These are phyloP conservation scores for Entomophthora muscae DNA, from an alignment of 371 early-diverging fungal species.

Conservation along the genomic window DNA sequence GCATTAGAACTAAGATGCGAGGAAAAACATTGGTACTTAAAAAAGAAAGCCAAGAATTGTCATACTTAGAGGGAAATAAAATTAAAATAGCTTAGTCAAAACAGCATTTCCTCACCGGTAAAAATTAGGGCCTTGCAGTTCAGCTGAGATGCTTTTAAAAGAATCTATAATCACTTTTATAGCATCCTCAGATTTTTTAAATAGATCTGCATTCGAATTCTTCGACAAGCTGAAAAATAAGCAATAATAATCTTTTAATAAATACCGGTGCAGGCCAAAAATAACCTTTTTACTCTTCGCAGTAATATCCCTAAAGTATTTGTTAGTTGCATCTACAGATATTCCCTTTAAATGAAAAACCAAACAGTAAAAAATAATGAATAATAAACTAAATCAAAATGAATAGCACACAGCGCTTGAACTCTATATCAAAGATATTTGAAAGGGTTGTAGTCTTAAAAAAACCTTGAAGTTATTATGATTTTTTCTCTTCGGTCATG, in stretches of 20 bases:
- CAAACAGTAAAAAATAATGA: too few species aligned
- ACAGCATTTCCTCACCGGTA: not conserved
- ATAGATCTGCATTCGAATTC: not conserved
- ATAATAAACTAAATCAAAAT: too few species aligned
- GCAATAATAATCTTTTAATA: not conserved
- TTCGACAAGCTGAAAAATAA: not conserved
- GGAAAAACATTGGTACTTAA: too few species aligned
- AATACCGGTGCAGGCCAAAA: not conserved
- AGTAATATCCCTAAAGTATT: not conserved
- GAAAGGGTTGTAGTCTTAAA: too few species aligned
- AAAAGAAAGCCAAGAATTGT: too few species aligned
- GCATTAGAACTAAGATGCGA: too few species aligned
- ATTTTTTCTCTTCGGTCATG: not conserved
- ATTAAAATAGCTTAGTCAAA: too few species aligned
- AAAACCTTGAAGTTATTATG: not conserved
- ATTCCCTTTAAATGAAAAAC: too few species aligned
- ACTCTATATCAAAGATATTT: too few species aligned
- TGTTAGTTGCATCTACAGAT: not conserved
- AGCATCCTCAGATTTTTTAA: not conserved
- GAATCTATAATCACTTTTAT: not conserved
- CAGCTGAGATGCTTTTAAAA: not conserved
- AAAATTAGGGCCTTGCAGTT: not conserved
- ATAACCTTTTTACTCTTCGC: not conserved
- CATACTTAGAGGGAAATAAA: too few species aligned
- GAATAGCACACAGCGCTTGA: too few species aligned